Percentiles rank a stretch among this genome's conserved stretches.
Evolutionary conservation across 208 protist genomes (phyloP).

Genomic region (Trypanosomatidae sp.): DNA sequence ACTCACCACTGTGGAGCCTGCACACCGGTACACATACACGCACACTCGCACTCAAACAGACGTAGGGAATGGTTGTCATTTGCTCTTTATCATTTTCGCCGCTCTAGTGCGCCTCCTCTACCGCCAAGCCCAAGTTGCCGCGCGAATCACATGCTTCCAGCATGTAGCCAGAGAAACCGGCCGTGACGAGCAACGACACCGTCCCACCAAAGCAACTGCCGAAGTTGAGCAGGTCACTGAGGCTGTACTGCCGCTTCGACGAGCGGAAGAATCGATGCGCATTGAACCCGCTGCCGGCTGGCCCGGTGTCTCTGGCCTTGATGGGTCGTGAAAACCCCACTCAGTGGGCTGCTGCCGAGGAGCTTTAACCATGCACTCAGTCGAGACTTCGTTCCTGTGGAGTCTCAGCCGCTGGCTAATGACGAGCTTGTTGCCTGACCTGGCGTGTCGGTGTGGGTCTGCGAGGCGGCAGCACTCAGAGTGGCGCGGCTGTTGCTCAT

Average conservation of each 20-base stretch:
- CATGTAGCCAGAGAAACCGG: constrained; percentile 16
- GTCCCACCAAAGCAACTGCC: constrained; percentile 21
- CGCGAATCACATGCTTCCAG: constrained; percentile 4
- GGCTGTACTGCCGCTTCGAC: constrained; percentile 5
- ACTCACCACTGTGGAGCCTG: not conserved
- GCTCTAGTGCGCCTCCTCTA: not conserved
- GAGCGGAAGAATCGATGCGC: constrained; percentile 7
- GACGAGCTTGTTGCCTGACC: constrained; percentile 7
- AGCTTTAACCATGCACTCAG: constrained; percentile 19
- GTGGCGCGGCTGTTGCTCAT: not conserved
- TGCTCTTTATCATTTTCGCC: not conserved
- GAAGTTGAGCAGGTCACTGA: constrained; percentile 1
- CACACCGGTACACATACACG: not conserved
- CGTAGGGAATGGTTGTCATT: not conserved
- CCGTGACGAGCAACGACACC: constrained; percentile 6
- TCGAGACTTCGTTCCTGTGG: not conserved
- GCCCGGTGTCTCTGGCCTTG: not conserved
- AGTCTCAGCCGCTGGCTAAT: constrained; percentile 6
- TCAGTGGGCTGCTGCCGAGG: constrained; percentile 12
- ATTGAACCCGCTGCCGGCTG: not conserved
- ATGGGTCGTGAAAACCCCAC: not conserved
- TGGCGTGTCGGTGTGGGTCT: not conserved
- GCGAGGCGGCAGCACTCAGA: not conserved
- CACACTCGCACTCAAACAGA: not conserved
- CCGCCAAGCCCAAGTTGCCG: constrained; percentile 2